These are phyloP conservation scores for Acacia acuminata DNA, from an alignment of 306 rosid species.

Conservation along the genomic window DNA sequence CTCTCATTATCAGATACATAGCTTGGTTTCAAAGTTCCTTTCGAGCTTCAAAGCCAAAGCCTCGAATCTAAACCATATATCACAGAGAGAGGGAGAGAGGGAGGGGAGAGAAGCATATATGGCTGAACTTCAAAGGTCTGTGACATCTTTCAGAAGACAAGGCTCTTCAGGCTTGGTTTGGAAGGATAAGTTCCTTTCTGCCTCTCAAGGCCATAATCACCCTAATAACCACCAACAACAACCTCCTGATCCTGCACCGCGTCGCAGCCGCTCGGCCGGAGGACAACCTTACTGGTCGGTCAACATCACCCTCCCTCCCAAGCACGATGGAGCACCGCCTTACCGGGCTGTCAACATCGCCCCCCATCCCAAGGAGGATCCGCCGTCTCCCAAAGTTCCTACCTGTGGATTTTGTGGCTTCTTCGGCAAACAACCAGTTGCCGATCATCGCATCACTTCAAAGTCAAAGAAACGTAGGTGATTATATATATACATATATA, in stretches of 20 bases:
- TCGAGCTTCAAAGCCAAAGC: not conserved
- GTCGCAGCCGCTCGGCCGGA: constrained; percentile 32
- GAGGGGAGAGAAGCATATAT: not conserved
- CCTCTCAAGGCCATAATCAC: not conserved
- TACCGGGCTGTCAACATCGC: constrained; percentile 15
- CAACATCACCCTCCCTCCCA: constrained; percentile 23
- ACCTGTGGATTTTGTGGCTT: constrained; percentile 46
- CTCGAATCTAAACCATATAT: not conserved
- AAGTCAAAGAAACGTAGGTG: constrained; percentile 38
- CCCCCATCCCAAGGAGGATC: constrained; percentile 36
- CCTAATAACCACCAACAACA: not conserved
- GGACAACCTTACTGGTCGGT: not conserved
- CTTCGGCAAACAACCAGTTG: constrained; percentile 38
- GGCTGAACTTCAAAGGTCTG: constrained; percentile 54
- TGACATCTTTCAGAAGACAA: constrained; percentile 55
- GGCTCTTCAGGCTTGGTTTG: constrained; percentile 60
- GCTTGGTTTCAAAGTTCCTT: not conserved
- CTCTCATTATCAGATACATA: not conserved
- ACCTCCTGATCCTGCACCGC: not conserved
- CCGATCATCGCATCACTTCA: constrained; percentile 5
- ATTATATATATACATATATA: not conserved
- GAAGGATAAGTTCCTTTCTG: constrained; percentile 47
- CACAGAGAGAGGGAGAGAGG: not conserved
- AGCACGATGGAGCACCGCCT: constrained; percentile 12
- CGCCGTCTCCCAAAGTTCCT: constrained; percentile 50